phyloP scores from a whole-genome alignment of 2,329 filamentous ascomycete species.

The Pseudocercospora macadamiae region DNA sequence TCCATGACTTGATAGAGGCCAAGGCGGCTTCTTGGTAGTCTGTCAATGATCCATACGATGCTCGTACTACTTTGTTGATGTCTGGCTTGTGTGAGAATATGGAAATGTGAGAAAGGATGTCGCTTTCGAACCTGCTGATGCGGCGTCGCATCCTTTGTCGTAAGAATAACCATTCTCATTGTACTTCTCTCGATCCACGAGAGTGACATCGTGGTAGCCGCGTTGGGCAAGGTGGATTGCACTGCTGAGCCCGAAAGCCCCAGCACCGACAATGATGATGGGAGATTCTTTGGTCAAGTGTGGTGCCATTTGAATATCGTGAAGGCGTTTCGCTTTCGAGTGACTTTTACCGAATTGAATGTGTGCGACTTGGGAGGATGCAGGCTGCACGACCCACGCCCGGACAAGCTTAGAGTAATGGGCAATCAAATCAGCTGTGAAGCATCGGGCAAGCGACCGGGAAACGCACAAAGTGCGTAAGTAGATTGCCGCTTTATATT shows the following conservation, averaged over 20 bases:
- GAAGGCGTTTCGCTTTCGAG: too few relatives aligned
- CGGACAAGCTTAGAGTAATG: too few relatives aligned
- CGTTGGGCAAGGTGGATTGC: constrained; percentile 32
- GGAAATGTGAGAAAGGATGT: background rate
- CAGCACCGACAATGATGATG: constrained; percentile 42
- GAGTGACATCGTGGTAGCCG: constrained; percentile 21
- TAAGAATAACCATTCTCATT: background rate
- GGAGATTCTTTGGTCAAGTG: too few relatives aligned
- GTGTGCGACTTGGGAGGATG: too few relatives aligned
- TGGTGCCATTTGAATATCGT: too few relatives aligned
- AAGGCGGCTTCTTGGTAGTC: constrained; percentile 26
- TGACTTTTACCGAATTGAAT: too few relatives aligned
- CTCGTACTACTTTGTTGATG: constrained; percentile 28
- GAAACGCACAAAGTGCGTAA: too few relatives aligned
- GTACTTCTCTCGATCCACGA: constrained; percentile 31
- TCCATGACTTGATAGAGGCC: constrained; percentile 34
- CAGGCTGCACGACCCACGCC: too few relatives aligned
- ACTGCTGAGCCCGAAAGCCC: constrained; percentile 46
- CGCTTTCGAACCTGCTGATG: background rate
- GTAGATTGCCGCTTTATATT: too few relatives aligned
- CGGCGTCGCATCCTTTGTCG: background rate
- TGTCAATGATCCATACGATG: constrained; percentile 22
- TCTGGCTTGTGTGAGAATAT: constrained; percentile 10
- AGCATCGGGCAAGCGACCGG: too few relatives aligned
- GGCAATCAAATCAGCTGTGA: too few relatives aligned